A percentile compares a stretch with the other conserved stretches of the same genome.
Conservation (phyloP, 768 basidiomycete genomes). For the Mycena filopes region DNA sequence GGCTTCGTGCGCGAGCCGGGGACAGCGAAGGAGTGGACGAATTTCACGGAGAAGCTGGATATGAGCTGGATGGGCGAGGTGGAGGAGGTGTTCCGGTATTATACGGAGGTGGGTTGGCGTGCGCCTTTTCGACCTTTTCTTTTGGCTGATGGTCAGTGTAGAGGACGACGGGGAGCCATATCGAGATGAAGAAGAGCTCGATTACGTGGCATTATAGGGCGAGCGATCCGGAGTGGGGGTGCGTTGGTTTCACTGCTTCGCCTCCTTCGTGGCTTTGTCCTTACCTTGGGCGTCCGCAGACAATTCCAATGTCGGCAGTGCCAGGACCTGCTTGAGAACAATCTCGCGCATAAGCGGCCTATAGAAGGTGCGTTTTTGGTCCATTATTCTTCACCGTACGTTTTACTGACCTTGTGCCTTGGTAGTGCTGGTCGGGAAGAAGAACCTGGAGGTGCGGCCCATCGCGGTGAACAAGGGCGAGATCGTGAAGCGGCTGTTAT, state of each 20-base stretch:
- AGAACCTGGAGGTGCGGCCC: constrained; percentile 97
- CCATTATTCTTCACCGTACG: background rate
- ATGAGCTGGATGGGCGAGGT: constrained; percentile 99
- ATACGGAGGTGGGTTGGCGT: constrained; percentile 77
- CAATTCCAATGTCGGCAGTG: constrained; percentile 97
- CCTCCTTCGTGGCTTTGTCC: background rate
- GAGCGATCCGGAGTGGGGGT: constrained; percentile 96
- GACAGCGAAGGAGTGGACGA: constrained; percentile 70
- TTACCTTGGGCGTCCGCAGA: constrained; percentile 50
- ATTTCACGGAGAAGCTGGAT: constrained; percentile 91
- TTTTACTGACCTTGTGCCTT: background rate
- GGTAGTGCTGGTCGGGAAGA: constrained; percentile 93
- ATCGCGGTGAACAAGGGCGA: constrained; percentile 98
- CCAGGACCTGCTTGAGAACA: constrained; percentile 95
- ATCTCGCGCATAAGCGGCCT: constrained; percentile 89
- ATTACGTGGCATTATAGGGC: constrained; percentile 98
- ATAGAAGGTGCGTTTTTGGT: constrained; percentile 78
- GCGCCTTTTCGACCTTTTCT: no score
- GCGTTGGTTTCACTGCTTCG: constrained; percentile 44
- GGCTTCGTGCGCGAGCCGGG: constrained; percentile 88
- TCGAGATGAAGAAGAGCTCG: constrained; percentile 96
- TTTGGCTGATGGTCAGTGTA: constrained; percentile 41
- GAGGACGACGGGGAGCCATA: constrained; percentile 94
- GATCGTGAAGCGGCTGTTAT: constrained; percentile 94
- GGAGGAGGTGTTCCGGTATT: constrained; percentile 94